Evolutionary conservation across 2,329 filamentous ascomycete species (phyloP).

Genomic region (Fusarium duplospermum): DNA sequence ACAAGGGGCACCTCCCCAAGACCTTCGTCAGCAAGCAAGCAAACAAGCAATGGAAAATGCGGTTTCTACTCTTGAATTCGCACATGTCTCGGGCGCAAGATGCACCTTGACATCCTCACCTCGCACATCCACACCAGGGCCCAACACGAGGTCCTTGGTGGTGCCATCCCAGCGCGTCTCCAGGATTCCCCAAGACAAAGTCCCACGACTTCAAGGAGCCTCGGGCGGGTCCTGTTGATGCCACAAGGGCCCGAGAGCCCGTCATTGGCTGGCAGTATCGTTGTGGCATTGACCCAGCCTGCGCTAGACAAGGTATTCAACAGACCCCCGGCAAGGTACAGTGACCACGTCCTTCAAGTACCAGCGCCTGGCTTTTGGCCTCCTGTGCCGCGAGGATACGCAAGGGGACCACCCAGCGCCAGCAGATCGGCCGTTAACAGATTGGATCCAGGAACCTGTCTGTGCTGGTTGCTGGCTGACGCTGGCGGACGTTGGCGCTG

Average conservation of each 20-base stretch:
- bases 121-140: constrained; percentile 32
- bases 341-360: constrained; percentile 25
- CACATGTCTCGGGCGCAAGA: constrained; percentile 19
- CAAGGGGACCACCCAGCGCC: constrained; percentile 3
- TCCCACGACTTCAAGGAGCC: constrained; percentile 39
- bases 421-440: constrained; percentile 13
- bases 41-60: neutral
- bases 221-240: constrained; percentile 46
- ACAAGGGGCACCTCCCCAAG: constrained; percentile 30
- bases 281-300: constrained; percentile 46
- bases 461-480: constrained; percentile 16
- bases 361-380: constrained; percentile 10
- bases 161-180: constrained; percentile 40
- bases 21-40: constrained; percentile 29
- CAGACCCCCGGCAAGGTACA: constrained; percentile 19
- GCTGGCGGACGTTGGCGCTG: neutral
- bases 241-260: constrained; percentile 28
- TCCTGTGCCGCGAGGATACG: constrained; percentile 6
- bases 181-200: constrained; percentile 48
- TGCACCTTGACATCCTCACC: constrained; percentile 22
- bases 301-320: constrained; percentile 46
- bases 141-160: constrained; percentile 45
- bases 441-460: constrained; percentile 34
- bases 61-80: constrained; percentile 12
- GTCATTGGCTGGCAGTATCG: constrained; percentile 44